phyloP scores from a whole-genome alignment of 1,139 yeast species.

The Zygoascus sp. region DNA sequence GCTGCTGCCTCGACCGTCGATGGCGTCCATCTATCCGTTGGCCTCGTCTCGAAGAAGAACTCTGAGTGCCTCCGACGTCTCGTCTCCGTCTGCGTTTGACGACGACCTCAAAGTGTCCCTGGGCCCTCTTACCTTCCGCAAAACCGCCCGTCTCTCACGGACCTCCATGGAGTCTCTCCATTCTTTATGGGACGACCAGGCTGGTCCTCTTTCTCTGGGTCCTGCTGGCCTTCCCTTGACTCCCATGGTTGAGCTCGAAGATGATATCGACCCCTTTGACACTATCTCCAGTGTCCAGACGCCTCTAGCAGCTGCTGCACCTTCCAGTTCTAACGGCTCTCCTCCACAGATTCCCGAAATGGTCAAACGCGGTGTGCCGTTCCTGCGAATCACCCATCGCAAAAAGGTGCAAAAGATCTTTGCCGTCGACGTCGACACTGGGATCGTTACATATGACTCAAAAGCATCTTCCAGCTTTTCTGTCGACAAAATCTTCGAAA shows the following conservation, averaged over 20 bases:
- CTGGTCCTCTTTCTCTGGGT: not conserved
- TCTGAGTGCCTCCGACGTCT: slow-evolving; percentile 17
- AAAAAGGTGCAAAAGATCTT: slow-evolving; percentile 56
- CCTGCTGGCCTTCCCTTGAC: slow-evolving; percentile 6
- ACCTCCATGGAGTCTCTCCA: slow-evolving; percentile 18
- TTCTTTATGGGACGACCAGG: slow-evolving; percentile 7
- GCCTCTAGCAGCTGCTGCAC: not conserved
- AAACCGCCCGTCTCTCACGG: slow-evolving; percentile 19
- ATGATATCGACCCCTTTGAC: not conserved
- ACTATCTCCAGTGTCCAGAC: not conserved
- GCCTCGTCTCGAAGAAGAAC: slow-evolving; percentile 16
- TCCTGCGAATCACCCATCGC: slow-evolving; percentile 64
- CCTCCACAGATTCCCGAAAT: slow-evolving; percentile 31
- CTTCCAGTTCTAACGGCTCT: not conserved
- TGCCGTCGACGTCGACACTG: slow-evolving; percentile 42
- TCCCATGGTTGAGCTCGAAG: not conserved
- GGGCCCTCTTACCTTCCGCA: slow-evolving; percentile 21
- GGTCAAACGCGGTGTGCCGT: slow-evolving; percentile 37
- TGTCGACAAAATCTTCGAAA: slow-evolving; percentile 68
- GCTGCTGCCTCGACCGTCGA: slow-evolving; percentile 4
- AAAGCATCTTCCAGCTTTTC: slow-evolving; percentile 47
- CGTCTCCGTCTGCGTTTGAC: slow-evolving; percentile 13
- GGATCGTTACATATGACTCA: slow-evolving; percentile 50
- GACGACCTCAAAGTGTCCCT: slow-evolving; percentile 10
- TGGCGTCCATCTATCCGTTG: slow-evolving; percentile 17